Evolutionary conservation across 2,329 filamentous ascomycete genomes (phyloP).

Genomic region (Colletotrichum brevisporum): DNA sequence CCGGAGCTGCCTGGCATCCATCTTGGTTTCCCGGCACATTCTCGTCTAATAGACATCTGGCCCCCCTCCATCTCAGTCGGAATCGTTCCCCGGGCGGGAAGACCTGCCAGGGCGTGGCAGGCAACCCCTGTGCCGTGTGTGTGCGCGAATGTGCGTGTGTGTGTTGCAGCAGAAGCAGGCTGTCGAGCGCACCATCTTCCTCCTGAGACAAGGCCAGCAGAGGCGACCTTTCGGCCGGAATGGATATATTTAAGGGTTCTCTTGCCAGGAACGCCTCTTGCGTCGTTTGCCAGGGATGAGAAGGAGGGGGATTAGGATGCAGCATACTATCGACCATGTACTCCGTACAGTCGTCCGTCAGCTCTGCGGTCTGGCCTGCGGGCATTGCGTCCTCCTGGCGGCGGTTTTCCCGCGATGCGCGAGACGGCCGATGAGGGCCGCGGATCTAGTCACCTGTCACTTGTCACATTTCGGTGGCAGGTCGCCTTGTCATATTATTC

Average conservation of each 20-base stretch:
- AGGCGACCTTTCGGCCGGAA: background rate
- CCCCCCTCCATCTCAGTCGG: constrained; percentile 15
- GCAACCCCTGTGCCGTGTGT: constrained; percentile 9
- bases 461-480: constrained; percentile 14
- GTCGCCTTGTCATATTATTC: background rate
- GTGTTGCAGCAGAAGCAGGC: background rate
- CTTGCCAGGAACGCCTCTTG: constrained; percentile 34
- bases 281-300: constrained; percentile 18
- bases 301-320: background rate
- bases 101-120: constrained; percentile 33
- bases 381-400: too few relatives aligned
- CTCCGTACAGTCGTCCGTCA: background rate
- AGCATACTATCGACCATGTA: too few relatives aligned
- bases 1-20: background rate
- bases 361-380: background rate
- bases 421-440: constrained; percentile 10
- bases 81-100: constrained; percentile 33
- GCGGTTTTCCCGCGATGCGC: constrained; percentile 20
- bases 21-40: constrained; percentile 5
- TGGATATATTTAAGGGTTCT: constrained; percentile 12
- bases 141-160: background rate
- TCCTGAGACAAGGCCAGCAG: background rate
- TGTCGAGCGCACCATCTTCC: background rate
- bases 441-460: constrained; percentile 33
- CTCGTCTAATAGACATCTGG: constrained; percentile 2